These are phyloP conservation scores for Vaccinium macrocarpon DNA, from an alignment of 148 eudicot genomes.

Conservation along the genomic window DNA sequence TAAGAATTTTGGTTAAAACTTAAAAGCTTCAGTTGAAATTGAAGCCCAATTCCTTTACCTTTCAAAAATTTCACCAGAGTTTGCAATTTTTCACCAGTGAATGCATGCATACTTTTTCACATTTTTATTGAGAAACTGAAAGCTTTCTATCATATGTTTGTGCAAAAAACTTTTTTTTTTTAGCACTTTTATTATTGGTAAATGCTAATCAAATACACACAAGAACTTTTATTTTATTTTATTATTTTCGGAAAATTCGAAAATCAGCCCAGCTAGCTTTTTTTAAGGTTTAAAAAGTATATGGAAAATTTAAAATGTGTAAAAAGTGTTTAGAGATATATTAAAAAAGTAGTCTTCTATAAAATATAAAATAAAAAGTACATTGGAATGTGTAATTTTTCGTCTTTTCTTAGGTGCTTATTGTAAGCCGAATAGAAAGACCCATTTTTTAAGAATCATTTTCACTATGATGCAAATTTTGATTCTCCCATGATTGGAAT, in stretches of 20 bases:
- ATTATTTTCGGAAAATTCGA: too few relatives aligned
- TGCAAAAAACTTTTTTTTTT: background rate
- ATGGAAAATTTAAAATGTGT: too few relatives aligned
- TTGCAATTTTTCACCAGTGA: background rate
- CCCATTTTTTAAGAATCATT: background rate
- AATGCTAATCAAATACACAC: background rate
- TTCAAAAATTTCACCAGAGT: background rate
- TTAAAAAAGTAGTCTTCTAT: too few relatives aligned
- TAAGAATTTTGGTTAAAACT: background rate
- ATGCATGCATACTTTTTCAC: too few relatives aligned
- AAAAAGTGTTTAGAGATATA: too few relatives aligned
- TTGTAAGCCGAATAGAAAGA: too few relatives aligned
- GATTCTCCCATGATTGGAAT: background rate
- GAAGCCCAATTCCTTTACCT: background rate
- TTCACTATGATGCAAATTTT: background rate
- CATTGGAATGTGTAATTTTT: too few relatives aligned
- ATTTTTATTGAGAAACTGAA: background rate
- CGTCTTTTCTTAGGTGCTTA: too few relatives aligned
- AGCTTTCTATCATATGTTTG: background rate
- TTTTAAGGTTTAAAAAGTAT: too few relatives aligned
- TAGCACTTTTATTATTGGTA: background rate
- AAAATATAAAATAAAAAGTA: too few relatives aligned
- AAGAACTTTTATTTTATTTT: too few relatives aligned
- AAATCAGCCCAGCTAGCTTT: too few relatives aligned
- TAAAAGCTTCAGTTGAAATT: background rate